Conservation (phyloP, 2,329 filamentous ascomycete genomes). For the Fusarium armeniacum region DNA sequence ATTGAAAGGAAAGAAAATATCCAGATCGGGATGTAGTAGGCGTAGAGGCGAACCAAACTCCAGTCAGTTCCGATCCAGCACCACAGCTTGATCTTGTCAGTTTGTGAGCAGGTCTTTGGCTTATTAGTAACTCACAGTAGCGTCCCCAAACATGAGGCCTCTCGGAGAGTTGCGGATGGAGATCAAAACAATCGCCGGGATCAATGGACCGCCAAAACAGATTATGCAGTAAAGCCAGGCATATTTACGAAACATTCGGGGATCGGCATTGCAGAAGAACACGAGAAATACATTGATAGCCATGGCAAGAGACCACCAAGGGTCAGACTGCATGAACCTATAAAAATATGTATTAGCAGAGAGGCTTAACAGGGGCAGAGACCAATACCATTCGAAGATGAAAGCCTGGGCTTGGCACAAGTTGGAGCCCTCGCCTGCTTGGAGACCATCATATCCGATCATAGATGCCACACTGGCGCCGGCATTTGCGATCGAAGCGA, state of each 20-base stretch:
- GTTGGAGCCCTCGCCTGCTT: conserved; percentile 64
- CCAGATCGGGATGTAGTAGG: conserved; percentile 74
- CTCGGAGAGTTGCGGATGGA: conserved; percentile 62
- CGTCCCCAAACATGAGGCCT: conserved; percentile 66
- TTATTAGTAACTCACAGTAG: conserved; percentile 60
- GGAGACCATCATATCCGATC: conserved; percentile 76
- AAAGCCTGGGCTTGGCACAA: conserved; percentile 74
- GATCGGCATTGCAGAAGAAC: conserved; percentile 69
- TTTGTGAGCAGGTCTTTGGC: neutral
- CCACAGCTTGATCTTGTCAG: conserved; percentile 63
- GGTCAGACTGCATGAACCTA: conserved; percentile 83
- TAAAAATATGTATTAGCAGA: conserved; percentile 5
- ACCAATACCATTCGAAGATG: conserved; percentile 72
- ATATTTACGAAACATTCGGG: conserved; percentile 76
- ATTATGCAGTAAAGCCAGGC: conserved; percentile 76
- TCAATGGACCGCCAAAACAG: conserved; percentile 78
- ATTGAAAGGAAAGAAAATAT: conserved; percentile 68
- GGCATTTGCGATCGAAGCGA: conserved; percentile 59
- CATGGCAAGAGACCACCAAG: conserved; percentile 85
- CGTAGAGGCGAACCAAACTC: conserved; percentile 69
- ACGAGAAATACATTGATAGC: conserved; percentile 83
- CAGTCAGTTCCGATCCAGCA: conserved; percentile 70
- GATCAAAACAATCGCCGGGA: conserved; percentile 76
- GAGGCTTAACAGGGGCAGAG: neutral
- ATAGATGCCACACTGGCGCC: conserved; percentile 75